Conservation (phyloP, 805 yeast species). For the Yamadazyma insecticola region DNA sequence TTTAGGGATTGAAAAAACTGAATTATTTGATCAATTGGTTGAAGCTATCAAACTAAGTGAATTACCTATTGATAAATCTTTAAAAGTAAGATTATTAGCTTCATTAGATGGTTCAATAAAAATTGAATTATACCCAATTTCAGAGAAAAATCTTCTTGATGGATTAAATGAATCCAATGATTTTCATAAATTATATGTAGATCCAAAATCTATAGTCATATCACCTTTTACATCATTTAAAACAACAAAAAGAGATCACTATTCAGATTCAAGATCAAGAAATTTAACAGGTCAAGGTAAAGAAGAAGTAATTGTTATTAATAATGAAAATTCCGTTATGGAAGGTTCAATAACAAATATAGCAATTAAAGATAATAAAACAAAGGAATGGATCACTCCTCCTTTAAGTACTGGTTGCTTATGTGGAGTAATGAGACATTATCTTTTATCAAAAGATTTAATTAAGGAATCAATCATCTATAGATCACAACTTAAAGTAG, state of each 20-base stretch:
- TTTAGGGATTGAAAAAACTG: constrained; percentile 35
- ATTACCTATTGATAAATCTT: constrained; percentile 18
- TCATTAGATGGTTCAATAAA: constrained; percentile 22
- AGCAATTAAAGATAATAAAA: constrained; percentile 48
- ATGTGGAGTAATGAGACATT: constrained; percentile 75
- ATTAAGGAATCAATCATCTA: constrained; percentile 51
- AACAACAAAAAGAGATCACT: constrained; percentile 68
- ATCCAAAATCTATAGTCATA: constrained; percentile 44
- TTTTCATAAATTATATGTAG: constrained; percentile 47
- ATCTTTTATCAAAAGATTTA: constrained; percentile 48
- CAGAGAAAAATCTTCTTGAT: constrained; percentile 22
- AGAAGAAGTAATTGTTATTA: constrained; percentile 67
- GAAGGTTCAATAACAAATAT: constrained; percentile 85
- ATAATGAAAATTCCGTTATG: constrained; percentile 53
- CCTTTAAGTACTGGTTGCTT: constrained; percentile 73
- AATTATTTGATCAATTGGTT: constrained; percentile 32
- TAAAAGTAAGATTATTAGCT: constrained; percentile 30
- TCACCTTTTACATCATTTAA: constrained; percentile 82
- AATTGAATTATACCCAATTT: constrained; percentile 29
- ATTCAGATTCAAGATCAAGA: constrained; percentile 57
- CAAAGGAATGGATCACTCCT: constrained; percentile 75
- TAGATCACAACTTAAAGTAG: constrained; percentile 46
- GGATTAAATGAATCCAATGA: constrained; percentile 18
- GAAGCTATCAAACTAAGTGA: constrained; percentile 22
- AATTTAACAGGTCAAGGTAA: constrained; percentile 38